phyloP scores from a whole-genome alignment of 148 eudicot species.

The Polygonum aviculare region DNA sequence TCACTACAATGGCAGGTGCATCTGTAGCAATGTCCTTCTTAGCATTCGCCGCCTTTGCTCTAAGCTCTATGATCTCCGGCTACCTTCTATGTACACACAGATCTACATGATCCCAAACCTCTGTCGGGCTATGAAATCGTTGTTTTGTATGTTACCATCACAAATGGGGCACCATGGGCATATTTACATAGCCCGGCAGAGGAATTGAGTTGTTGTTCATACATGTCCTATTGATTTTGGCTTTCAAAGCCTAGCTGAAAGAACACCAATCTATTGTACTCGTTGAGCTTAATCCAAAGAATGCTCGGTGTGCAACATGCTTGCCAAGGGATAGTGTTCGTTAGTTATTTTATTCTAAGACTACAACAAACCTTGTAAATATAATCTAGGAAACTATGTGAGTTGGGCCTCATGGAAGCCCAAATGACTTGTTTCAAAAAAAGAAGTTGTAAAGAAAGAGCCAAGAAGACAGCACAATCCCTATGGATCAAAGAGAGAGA shows the following conservation, averaged over 20 bases:
- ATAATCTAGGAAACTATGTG: too few species aligned
- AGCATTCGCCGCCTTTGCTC: constrained; percentile 70
- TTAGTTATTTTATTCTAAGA: too few species aligned
- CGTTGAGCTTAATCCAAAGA: neutral
- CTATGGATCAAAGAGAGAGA: too few species aligned
- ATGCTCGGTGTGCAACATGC: neutral
- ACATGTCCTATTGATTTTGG: neutral
- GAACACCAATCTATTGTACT: neutral
- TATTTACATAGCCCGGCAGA: too few species aligned
- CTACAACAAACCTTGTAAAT: too few species aligned
- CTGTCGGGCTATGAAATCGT: neutral
- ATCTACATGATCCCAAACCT: neutral
- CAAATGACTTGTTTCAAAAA: too few species aligned
- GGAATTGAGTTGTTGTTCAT: neutral
- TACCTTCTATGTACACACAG: constrained; percentile 40
- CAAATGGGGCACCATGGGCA: neutral
- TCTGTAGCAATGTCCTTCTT: constrained; percentile 84
- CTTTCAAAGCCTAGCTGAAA: neutral
- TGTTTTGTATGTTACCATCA: neutral
- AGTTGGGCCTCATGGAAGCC: too few species aligned
- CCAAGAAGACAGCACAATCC: too few species aligned
- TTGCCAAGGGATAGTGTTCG: neutral
- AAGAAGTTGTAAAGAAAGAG: too few species aligned
- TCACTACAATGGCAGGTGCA: constrained; percentile 68
- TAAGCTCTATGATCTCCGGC: constrained; percentile 80